A percentile compares a stretch with the other conserved stretches of the same genome.
phyloP scores from a whole-genome alignment of 208 protist genomes.

The Wallacemonas rigidus region DNA sequence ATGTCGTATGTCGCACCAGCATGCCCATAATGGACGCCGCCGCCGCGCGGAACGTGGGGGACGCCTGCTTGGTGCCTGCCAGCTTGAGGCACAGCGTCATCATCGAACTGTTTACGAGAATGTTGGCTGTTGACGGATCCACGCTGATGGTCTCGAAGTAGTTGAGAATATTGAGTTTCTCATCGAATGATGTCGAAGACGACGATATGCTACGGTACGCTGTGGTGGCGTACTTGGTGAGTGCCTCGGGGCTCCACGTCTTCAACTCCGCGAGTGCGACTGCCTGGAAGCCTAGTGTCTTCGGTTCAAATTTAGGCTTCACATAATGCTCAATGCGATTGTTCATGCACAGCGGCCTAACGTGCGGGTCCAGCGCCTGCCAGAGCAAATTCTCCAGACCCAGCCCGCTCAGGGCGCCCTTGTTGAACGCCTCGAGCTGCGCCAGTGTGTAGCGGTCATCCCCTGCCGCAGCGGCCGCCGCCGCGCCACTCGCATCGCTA shows the following conservation, averaged over 20 bases:
- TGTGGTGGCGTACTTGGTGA: conserved; percentile 57
- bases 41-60: conserved; percentile 50
- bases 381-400: conserved; percentile 43
- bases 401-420: background rate
- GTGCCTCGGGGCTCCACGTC: conserved; percentile 35
- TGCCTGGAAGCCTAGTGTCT: conserved; percentile 60
- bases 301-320: conserved; percentile 65
- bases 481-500: background rate
- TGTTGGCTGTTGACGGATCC: conserved; percentile 77
- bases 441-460: conserved; percentile 10
- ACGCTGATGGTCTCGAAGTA: conserved; percentile 87
- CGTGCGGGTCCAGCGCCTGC: conserved; percentile 79
- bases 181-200: conserved; percentile 21
- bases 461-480: background rate
- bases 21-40: conserved; percentile 85
- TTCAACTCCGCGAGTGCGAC: conserved; percentile 65
- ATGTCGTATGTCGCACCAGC: conserved; percentile 77
- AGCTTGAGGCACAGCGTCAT: conserved; percentile 88
- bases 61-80: conserved; percentile 45
- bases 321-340: conserved; percentile 82
- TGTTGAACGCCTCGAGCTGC: conserved; percentile 10
- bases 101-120: conserved; percentile 90
- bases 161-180: conserved; percentile 82
- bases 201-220: conserved; percentile 56
- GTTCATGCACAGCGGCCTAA: conserved; percentile 90